These are phyloP conservation scores for Colletotrichum tanaceti DNA, from an alignment of 2,329 filamentous ascomycete genomes.

Conservation along the genomic window DNA sequence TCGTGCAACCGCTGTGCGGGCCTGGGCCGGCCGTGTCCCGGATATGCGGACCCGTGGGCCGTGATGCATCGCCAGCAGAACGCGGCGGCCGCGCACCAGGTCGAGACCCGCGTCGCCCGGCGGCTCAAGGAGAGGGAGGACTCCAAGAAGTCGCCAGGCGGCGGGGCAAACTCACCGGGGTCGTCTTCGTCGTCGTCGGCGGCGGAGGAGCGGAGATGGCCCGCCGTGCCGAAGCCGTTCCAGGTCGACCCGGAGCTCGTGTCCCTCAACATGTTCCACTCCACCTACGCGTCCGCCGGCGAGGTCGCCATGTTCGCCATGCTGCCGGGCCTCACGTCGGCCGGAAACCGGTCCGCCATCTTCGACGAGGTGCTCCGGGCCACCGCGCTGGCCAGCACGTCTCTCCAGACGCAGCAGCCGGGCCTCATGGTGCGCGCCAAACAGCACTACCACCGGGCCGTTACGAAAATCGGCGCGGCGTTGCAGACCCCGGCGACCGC, in stretches of 20 bases:
- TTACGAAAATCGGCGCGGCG: constrained; percentile 13
- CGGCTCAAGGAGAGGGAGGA: constrained; percentile 24
- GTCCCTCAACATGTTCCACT: constrained; percentile 23
- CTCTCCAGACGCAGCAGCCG: constrained; percentile 19
- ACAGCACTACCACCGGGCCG: constrained; percentile 22
- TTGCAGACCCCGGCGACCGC: not conserved
- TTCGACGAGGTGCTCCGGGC: constrained; percentile 33
- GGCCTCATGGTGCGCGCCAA: constrained; percentile 27
- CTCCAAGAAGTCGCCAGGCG: not conserved
- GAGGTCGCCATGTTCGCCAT: constrained; percentile 18
- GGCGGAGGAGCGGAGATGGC: constrained; percentile 1
- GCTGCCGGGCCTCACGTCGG: not conserved
- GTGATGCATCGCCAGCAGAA: constrained; percentile 46
- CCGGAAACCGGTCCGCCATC: constrained; percentile 40
- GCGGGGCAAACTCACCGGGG: not conserved
- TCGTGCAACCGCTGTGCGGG: constrained; percentile 54
- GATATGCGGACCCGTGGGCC: constrained; percentile 54
- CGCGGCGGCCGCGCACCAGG: constrained; percentile 16
- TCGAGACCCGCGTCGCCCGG: constrained; percentile 26
- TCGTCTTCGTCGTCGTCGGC: not conserved
- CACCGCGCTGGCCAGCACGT: constrained; percentile 33
- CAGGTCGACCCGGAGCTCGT: constrained; percentile 6
- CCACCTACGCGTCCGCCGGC: constrained; percentile 20
- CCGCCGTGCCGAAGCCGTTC: constrained; percentile 3
- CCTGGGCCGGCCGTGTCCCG: constrained; percentile 54